Evolutionary conservation across 495 filamentous ascomycete species (phyloP), one percentile per base, ranked within the genome.

Genomic region (Aspergillus baeticus): DNA sequence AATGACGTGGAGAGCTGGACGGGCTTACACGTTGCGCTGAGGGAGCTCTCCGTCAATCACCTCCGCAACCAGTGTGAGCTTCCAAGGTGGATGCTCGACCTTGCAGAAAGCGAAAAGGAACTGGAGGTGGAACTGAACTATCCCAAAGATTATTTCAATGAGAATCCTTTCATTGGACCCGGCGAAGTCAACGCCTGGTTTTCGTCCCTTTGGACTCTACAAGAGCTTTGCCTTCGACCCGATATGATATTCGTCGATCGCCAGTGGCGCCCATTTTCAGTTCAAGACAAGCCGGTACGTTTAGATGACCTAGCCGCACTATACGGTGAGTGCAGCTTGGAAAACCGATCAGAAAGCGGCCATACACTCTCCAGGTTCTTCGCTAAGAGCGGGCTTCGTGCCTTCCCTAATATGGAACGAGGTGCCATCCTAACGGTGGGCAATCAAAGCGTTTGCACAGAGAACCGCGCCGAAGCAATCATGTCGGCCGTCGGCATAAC

Each of bases 191-290:
- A n/a, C n/a, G n/a, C n/a, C n/a, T n/a, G n/a, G n/a, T 44, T 44
- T 14, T 44, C 42, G 8, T 44, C 42, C 20, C 42, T 44, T 22
- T 44, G 42, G 42, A 23, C 42, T 22, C 42, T 44, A 23, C 42
- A 44, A 44, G 42, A 44, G 42, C 42, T 44, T n/a, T 44, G 42
- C 29, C 42, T 44, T 44, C 42, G 42, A 20, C 42, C 42, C n/a
- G 42, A 44, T 44, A 44, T 44, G 42, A 20, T 20, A 44, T 22
- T 44, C 29, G 20, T 44, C 21, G 21, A 26, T 44, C 42, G 42
- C 17, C 42, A 44, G 42, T 44, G 42, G 42, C 21, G 42, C 42
- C 42, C 42, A 13, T 44, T 44, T 44, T 20, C 20, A 44, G 29
- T 44, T 23, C 42, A 44, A 14, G 29, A 20, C 10, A 26, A 20